Evolutionary conservation across 306 rosid genomes (phyloP), one percentile per base, ranked within the genome.

Genomic region (Quercus robur): DNA sequence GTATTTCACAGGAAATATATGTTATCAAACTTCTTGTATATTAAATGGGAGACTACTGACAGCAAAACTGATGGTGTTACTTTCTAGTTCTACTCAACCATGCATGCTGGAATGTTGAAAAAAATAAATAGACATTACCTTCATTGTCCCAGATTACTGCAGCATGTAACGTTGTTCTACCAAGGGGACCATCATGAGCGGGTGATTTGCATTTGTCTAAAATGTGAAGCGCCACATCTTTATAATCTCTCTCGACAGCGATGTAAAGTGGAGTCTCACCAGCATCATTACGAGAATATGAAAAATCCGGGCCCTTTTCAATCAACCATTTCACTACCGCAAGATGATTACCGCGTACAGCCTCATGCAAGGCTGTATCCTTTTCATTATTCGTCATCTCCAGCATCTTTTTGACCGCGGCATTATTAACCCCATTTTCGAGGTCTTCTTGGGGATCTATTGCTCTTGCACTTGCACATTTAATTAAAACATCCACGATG

Each of bases 351-450:
- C 0, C 0, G 0, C 44, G 44, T 35, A 35, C 9, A 35, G 44
- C 44, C 44, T 35, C 9, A 6, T 35, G 44, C 44, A 35, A 6
- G 2, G 44, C 44, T 0, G 44, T 35, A 6, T 6, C 44, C 0
- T 35, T 35, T 35, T 35, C 9, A 6, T 35, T 35, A 35, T 35
- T 35, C 0, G 2, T 6, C 44, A 1, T 35, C 9, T 6, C 9
- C 9, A 35, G 2, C 44, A 35, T 35, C 9, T 35, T 0, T 0
- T 6, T 1, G 38, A 5, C 38, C 0, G 38, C 0, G 1, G 25
- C 25, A 0, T 33, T 33, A 33, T 33, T 0, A 5, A 33, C 0
- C 7, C 38, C 41, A 35, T 0, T 35, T 35, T 35, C 44, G 10
- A 0, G 44, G 0, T 72, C 81, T 0, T 31, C 20, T 5, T 6